Percentiles rank a stretch among this genome's conserved stretches.
These are phyloP conservation scores for Lathyrus sativus DNA, from an alignment of 306 rosid genomes.

Conservation along the genomic window DNA sequence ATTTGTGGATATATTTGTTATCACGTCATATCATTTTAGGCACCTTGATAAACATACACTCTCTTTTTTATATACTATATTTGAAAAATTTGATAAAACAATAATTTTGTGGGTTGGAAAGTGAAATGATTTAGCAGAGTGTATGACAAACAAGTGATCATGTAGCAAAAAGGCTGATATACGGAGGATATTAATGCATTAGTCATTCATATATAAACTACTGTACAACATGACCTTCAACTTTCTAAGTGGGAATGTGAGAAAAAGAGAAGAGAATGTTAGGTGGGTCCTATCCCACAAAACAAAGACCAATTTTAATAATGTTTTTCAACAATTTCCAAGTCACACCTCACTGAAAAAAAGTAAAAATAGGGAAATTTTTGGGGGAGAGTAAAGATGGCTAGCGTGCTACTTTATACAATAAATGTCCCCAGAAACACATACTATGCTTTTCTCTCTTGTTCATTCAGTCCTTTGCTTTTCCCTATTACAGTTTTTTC, in stretches of 20 bases:
- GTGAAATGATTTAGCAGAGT: too few species aligned
- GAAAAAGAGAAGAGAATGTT: constrained; percentile 40
- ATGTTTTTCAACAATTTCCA: constrained; percentile 36
- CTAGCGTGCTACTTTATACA: constrained; percentile 84
- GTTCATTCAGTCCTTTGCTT: constrained; percentile 39
- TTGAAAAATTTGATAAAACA: too few species aligned
- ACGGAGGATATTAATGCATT: constrained; percentile 25
- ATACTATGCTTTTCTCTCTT: constrained; percentile 22
- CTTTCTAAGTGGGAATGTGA: constrained; percentile 52
- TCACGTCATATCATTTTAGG: too few species aligned
- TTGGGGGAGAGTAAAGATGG: constrained; percentile 58
- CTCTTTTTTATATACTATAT: too few species aligned
- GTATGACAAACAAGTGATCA: constrained; percentile 33
- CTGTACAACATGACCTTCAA: constrained; percentile 32
- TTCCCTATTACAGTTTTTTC: constrained; percentile 5
- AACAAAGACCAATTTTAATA: too few species aligned
- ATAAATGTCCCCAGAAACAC: constrained; percentile 62
- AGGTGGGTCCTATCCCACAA: constrained; percentile 32
- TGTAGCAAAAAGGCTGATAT: constrained; percentile 39
- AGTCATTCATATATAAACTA: constrained; percentile 16
- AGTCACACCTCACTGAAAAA: constrained; percentile 50
- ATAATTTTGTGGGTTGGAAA: too few species aligned
- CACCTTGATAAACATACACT: too few species aligned
- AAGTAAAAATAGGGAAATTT: constrained; percentile 42
- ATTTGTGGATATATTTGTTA: too few species aligned